These are phyloP conservation scores for Aspergillus sp. DNA, from an alignment of 2,329 filamentous ascomycete species.

Conservation along the genomic window DNA sequence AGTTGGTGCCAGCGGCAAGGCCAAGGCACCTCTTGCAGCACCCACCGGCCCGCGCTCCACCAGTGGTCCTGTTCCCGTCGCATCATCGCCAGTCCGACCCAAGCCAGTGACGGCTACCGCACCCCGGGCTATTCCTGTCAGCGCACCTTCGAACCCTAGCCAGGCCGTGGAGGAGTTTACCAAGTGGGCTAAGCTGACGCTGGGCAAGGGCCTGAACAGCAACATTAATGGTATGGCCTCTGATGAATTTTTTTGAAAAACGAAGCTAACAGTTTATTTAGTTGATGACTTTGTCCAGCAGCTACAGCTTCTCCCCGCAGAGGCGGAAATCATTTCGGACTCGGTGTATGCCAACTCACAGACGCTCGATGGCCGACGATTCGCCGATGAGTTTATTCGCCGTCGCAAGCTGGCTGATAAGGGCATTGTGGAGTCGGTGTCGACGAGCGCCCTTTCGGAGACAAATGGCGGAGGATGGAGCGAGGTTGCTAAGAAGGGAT, in stretches of 20 bases:
- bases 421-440: constrained; percentile 71
- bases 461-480: constrained; percentile 75
- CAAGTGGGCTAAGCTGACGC: constrained; percentile 83
- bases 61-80: constrained; percentile 40
- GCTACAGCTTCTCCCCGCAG: constrained; percentile 72
- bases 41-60: constrained; percentile 48
- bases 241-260: neutral
- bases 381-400: constrained; percentile 90
- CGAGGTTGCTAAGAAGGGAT: constrained; percentile 94
- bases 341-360: constrained; percentile 82
- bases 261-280: constrained; percentile 45
- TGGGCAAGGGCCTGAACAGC: constrained; percentile 70
- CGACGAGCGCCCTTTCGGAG: constrained; percentile 52
- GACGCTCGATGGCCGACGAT: constrained; percentile 89
- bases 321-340: constrained; percentile 81
- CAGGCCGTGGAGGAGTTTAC: constrained; percentile 87
- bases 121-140: constrained; percentile 46
- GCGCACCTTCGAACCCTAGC: constrained; percentile 48
- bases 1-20: constrained; percentile 89
- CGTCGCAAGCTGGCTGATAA: constrained; percentile 92
- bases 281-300: constrained; percentile 78
- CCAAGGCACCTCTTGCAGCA: constrained; percentile 65
- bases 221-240: constrained; percentile 61
- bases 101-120: constrained; percentile 57
- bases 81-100: constrained; percentile 45